Conservation (phyloP, 805 yeast species). For the Myxozyma udenii region DNA sequence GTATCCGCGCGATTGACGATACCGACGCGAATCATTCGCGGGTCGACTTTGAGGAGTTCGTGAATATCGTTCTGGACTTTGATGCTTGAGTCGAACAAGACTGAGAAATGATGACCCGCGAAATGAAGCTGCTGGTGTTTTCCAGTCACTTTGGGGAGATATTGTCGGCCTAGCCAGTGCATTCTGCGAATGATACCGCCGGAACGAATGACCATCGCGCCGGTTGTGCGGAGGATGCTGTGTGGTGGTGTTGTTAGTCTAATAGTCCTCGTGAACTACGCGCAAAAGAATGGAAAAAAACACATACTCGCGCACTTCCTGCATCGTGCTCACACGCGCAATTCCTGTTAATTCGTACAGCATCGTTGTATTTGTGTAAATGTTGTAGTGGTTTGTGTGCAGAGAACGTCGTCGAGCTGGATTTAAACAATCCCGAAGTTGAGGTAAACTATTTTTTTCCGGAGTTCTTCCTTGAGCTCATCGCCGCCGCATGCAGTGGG, state of each 20-base stretch:
- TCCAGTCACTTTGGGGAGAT: constrained; percentile 74
- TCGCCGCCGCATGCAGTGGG: no score
- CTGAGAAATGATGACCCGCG: constrained; percentile 82
- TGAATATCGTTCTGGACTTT: constrained; percentile 82
- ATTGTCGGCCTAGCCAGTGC: constrained; percentile 71
- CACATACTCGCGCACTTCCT: constrained; percentile 58
- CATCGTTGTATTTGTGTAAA: no score
- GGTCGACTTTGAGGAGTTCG: constrained; percentile 79
- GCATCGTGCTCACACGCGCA: constrained; percentile 66
- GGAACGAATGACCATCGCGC: constrained; percentile 75
- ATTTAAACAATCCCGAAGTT: no score
- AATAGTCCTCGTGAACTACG: no score
- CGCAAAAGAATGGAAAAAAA: not conserved
- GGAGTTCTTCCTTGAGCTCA: no score
- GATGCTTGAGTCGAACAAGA: constrained; percentile 82
- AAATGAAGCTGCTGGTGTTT: constrained; percentile 87
- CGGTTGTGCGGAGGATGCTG: constrained; percentile 66
- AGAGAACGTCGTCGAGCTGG: no score
- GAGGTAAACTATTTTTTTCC: no score
- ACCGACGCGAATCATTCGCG: constrained; percentile 80
- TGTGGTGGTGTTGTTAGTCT: no score
- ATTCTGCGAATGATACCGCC: constrained; percentile 92
- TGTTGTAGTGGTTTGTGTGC: no score
- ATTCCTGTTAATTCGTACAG: constrained; percentile 86
- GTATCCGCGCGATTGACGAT: constrained; percentile 27